Evolutionary conservation across 805 yeast genomes (phyloP).

Genomic region (Brettanomyces sp.): DNA sequence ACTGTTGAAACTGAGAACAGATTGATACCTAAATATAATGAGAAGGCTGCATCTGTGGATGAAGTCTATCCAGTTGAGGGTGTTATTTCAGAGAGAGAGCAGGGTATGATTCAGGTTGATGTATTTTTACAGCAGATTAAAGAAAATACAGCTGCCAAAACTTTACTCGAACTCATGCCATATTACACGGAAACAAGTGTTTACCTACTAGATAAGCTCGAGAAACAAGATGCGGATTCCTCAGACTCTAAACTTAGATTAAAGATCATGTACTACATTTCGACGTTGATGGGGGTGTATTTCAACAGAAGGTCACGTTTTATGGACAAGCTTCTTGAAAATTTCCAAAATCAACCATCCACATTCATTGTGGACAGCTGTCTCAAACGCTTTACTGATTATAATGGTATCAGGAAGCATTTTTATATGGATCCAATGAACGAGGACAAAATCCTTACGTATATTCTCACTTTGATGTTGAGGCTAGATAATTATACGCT

Average conservation of each 20-base stretch:
- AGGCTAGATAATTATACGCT: conserved; percentile 69
- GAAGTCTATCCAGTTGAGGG: conserved; percentile 70
- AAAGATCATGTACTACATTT: conserved; percentile 70
- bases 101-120: conserved; percentile 53
- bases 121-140: conserved; percentile 29
- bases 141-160: conserved; percentile 38
- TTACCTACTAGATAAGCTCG: conserved; percentile 13
- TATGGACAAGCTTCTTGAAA: conserved; percentile 48
- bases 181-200: conserved; percentile 41
- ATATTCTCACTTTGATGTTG: conserved; percentile 59
- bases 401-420: conserved; percentile 63
- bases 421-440: conserved; percentile 78
- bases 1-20: conserved; percentile 54
- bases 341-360: conserved; percentile 68
- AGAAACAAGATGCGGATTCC: neutral
- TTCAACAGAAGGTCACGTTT: conserved; percentile 58
- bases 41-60: conserved; percentile 73
- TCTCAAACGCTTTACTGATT: conserved; percentile 60
- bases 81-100: conserved; percentile 63
- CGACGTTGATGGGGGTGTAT: conserved; percentile 74
- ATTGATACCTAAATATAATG: conserved; percentile 73
- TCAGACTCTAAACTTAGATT: conserved; percentile 40
- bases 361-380: conserved; percentile 64
- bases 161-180: conserved; percentile 31
- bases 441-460: conserved; percentile 81